These are phyloP conservation scores for Paecilomyces variotii DNA, from an alignment of 2,329 filamentous ascomycete genomes.

Conservation along the genomic window DNA sequence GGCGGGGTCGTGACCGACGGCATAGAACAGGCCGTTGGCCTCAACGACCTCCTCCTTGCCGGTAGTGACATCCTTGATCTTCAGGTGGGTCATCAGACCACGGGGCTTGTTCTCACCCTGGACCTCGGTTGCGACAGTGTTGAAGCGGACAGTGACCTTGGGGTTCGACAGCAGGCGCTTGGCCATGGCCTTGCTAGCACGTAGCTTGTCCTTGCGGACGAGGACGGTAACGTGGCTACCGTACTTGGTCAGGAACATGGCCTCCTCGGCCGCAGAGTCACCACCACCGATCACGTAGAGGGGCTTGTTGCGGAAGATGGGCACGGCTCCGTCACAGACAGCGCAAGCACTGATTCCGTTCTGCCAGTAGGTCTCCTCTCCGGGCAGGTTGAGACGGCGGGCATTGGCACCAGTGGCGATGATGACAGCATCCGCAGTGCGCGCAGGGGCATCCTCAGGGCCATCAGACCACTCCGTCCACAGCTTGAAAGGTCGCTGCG, in stretches of 20 bases:
- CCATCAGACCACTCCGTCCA: conserved; percentile 80
- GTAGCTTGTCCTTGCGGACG: conserved; percentile 76
- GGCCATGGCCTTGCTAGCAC: conserved; percentile 88
- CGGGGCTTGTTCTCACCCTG: conserved; percentile 66
- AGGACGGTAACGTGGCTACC: conserved; percentile 90
- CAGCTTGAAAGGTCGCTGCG: conserved; percentile 79
- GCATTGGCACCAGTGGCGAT: conserved; percentile 94
- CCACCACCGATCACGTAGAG: conserved; percentile 94
- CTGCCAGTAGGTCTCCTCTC: conserved; percentile 96
- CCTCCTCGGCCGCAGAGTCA: conserved; percentile 95
- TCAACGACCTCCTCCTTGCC: conserved; percentile 75
- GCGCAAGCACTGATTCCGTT: conserved; percentile 94
- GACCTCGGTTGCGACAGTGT: conserved; percentile 73
- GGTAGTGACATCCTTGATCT: conserved; percentile 69
- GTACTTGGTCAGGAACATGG: conserved; percentile 96
- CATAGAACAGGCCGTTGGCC: conserved; percentile 93
- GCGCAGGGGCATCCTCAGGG: conserved; percentile 57
- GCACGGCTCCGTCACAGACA: conserved; percentile 92
- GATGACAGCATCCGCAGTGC: conserved; percentile 88
- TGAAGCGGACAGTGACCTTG: conserved; percentile 86
- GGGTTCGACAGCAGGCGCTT: conserved; percentile 71
- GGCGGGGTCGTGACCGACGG: conserved; percentile 92
- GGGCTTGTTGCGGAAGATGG: conserved; percentile 95
- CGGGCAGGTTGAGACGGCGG: conserved; percentile 68
- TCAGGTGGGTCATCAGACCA: conserved; percentile 80